phyloP scores from a whole-genome alignment of 495 filamentous ascomycete species.

The Aspergillus cavernicola region DNA sequence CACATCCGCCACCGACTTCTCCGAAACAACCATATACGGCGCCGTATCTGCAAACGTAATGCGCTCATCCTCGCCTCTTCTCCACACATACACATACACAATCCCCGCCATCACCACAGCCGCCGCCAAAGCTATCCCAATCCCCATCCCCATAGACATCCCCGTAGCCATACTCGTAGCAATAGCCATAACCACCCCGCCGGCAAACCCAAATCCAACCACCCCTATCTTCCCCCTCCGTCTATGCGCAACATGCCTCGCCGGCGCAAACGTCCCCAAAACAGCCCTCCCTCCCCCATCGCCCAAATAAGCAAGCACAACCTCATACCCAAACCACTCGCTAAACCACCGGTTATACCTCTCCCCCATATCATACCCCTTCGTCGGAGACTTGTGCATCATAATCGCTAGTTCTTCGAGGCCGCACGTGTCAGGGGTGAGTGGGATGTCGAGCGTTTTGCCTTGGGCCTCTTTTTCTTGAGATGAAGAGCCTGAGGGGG shows the following conservation, averaged over 20 bases:
- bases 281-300: slow-evolving; percentile 53
- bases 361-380: slow-evolving; percentile 63
- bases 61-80: slow-evolving; percentile 24
- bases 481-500: too few species aligned
- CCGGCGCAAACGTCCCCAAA: slow-evolving; percentile 53
- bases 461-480: too few species aligned
- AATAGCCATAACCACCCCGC: background rate
- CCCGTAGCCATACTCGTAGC: background rate
- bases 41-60: slow-evolving; percentile 82
- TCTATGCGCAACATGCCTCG: slow-evolving; percentile 21
- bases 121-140: background rate
- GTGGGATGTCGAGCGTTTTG: slow-evolving; percentile 54
- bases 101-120: background rate
- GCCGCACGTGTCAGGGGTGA: slow-evolving; percentile 49
- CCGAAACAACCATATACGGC: slow-evolving; percentile 68
- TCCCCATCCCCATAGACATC: background rate
- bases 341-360: slow-evolving; percentile 73
- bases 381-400: slow-evolving; percentile 62
- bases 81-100: background rate
- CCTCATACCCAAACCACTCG: slow-evolving; percentile 61
- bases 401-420: slow-evolving; percentile 51
- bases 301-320: slow-evolving; percentile 68
- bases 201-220: background rate
- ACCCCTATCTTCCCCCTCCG: background rate
- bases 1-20: slow-evolving; percentile 65